A percentile compares a stretch with the other conserved stretches of the same genome.
Conservation (phyloP, 129 eudicot species). For the Dittrichia graveolens region DNA sequence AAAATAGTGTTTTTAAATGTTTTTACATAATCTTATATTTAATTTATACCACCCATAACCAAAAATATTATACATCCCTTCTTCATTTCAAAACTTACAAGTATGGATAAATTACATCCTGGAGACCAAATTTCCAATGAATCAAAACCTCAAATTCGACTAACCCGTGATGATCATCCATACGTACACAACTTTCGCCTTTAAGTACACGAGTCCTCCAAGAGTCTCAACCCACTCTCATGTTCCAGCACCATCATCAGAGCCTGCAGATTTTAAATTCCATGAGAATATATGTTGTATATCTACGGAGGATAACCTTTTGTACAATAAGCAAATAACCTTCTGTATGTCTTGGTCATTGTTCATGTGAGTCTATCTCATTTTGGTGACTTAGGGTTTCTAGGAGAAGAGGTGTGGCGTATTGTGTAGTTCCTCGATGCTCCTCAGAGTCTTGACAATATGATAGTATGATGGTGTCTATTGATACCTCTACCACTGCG, state of each 20-base stretch:
- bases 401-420: conserved; percentile 81
- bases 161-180: conserved; percentile 4
- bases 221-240: conserved; percentile 1
- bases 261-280: background rate
- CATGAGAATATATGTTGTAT: too few species aligned
- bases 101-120: background rate
- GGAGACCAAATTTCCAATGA: background rate
- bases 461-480: conserved; percentile 88
- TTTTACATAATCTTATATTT: too few species aligned
- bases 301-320: background rate
- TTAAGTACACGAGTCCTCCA: conserved; percentile 1
- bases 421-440: conserved; percentile 88
- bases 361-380: conserved; percentile 72
- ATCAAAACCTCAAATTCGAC: conserved; percentile 9
- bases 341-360: conserved; percentile 38
- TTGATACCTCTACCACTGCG: conserved; percentile 87
- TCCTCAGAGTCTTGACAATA: conserved; percentile 91
- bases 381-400: conserved; percentile 65
- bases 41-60: too few species aligned
- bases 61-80: too few species aligned
- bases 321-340: too few species aligned
- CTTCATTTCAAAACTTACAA: background rate
- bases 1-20: too few species aligned
- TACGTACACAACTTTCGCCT: background rate
- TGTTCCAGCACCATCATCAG: conserved; percentile 7